Base-by-base conservation (phyloP, 176 grass and related monocot species). In the Carex cristatella region DNA sequence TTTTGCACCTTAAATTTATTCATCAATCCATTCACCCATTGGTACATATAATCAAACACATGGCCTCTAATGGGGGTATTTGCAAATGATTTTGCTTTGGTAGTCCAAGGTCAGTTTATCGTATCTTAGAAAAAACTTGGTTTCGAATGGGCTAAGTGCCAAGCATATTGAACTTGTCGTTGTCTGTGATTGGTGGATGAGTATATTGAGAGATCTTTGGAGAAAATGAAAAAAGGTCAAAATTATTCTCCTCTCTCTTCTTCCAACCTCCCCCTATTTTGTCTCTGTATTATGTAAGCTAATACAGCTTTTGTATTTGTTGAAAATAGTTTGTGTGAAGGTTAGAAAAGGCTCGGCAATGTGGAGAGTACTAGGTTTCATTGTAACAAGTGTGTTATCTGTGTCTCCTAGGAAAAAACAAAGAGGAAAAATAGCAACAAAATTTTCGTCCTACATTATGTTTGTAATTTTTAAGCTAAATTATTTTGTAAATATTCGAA, bases 261-360 rank as follows among this genome's bases (percentile, higher is more conserved):
- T 2, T 51, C 48, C 48, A 51, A 51, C 23, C 9, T 7, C 11
- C 11, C 12, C 73, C 51, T 15, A 56, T 18, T 14, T 63, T 63
- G 19, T 63, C 2, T 77, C 27, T 78, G 74, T 78, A 27, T 31
- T 56, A 1, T 56, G 30, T 32, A 77, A 57, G 12, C 30, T 79
- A 58, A 35, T 58, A 55, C 46, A 75, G 55, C 18, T 81, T 64
- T 12, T 69, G 81, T 69, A 83, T 83, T n/a, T 83, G 44, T 49
- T 68, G 46, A 32, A 69, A 83, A 53, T 42, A 65, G 42, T 31
- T 61, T 67, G 23, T 83, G 14, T 37, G 28, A 83, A 67, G 15
- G 60, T 82, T 59, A 65, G 61, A 81, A 81, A 46, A 65, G 4
- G 37, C 60, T 76, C 19, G 0, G 53, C 13, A 79, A 65, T 37